Evolutionary conservation across 805 yeast genomes (phyloP), one percentile per base, ranked within the genome.

Genomic region (Cyberlindnera bimundalis): DNA sequence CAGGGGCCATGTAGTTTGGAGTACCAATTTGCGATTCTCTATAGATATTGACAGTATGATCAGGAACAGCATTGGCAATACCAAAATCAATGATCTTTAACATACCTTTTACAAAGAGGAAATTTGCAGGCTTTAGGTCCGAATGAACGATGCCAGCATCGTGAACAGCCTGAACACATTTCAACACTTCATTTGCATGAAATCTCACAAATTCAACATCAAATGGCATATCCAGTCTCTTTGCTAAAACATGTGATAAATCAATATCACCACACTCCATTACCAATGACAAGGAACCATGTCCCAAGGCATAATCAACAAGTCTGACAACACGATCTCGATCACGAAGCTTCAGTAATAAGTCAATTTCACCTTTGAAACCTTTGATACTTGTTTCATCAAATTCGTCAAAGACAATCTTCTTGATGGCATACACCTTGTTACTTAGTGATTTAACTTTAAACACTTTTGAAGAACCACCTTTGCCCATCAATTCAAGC

Each of bases 1-100:
- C 99, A 0, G 99, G 99, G 0, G 99, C 96, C 98, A 91, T 93
- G 60, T 91, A 93, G 59, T 85, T 88, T 2, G 96, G 96, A 0
- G 99, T 91, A 5, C 99, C 99, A 38, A 89, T 83, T 59, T 88
- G 96, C 6, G 88, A 76, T 45, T 87, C 95, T 43, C 97, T 73
- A 57, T 90, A 90, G 15, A 91, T 77, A 53, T 93, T 91, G 16
- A 86, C 80, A 0, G 98, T 91, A 56, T 88, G 86, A 39, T 90
- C 96, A 1, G 95, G 93, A 2, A 93, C 88, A 0, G 91, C 88
- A 62, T 90, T 85, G n/a, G 98, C 87, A 35, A 85, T 85, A 13
- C 99, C 99, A 71, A 91, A 93, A 64, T 91, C 99, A 46, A 91
- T 91, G 30, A 91, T 78, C 58, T 91, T 91, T 51, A 91, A 66